Evolutionary conservation across 768 basidiomycete species (phyloP), one percentile per base, ranked within the genome.

Genomic region (Leccinum incarnatum): DNA sequence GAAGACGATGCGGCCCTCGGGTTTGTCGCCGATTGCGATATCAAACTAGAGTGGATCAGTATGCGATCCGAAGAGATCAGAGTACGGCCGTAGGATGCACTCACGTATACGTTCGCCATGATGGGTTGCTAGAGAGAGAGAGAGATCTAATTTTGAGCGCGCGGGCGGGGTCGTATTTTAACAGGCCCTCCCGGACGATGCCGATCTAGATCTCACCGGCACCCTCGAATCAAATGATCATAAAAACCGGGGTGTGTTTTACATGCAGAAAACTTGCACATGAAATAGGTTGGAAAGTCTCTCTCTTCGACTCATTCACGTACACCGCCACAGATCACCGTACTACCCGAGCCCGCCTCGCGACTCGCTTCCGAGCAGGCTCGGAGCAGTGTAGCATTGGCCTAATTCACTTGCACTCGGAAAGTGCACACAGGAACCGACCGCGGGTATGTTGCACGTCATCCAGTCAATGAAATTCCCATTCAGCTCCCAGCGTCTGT

Each of bases 1-100:
- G 86, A 98, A 95, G 57, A 83, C 77, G 71, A 97, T 83, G 50
- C 84, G 83, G 7, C 86, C 87, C 1, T 72, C 50, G 0, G 70
- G 55, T 46, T 71, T 6, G 57, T 54, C 65, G 70, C 72, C 69
- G 69, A 89, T 80, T 21, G 71, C 51, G 70, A 91, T 82, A 63
- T 91, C 86, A 67, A 92, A 92, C 89, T 90, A 61, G 29, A 17
- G 1, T 4, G 0, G 30, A 37, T 62, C n/a, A 56, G 49, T 14
- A 7, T n/a, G 21, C n/a, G 48, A 62, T 63, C 62, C 7, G 27
- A 4, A 6, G 19, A 5, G 40, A 51, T 63, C 53, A 32, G 19
- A 15, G 14, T 29, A 29, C 27, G 42, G 19, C 11, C 19, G 5
- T 45, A 21, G 19, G 42, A 3, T 51, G 1, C 2, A 25, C 66